Percentiles rank a stretch among this genome's conserved stretches.
Evolutionary conservation across 108 stramenopile genomes (phyloP).

Genomic region (Nitzschia sp.): DNA sequence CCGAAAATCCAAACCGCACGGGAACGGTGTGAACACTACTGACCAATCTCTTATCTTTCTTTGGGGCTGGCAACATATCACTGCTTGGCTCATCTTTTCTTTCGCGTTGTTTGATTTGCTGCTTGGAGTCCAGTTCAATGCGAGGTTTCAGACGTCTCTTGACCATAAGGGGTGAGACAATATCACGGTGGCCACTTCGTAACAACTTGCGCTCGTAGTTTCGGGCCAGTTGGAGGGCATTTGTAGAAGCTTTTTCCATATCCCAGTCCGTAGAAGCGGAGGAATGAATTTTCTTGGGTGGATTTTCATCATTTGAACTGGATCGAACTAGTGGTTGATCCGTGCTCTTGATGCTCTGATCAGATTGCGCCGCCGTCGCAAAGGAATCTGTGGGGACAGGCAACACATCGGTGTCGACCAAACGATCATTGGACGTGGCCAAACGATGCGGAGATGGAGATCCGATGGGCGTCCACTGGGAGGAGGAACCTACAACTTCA

Average conservation of each 20-base stretch:
- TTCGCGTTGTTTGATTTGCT: constrained; percentile 26
- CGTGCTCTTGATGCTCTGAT: neutral
- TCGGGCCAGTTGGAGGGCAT: constrained; percentile 47
- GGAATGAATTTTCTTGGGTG: neutral
- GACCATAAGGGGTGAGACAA: constrained; percentile 74
- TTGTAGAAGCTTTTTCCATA: constrained; percentile 23
- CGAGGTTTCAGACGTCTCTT: constrained; percentile 82
- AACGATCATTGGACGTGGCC: neutral
- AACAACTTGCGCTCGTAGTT: constrained; percentile 57
- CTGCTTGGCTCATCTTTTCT: neutral
- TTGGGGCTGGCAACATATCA: neutral
- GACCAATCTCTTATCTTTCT: neutral
- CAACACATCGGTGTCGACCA: neutral
- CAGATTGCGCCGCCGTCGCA: constrained; percentile 23
- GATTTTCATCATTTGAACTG: neutral
- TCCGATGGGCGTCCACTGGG: neutral
- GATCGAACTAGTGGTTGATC: neutral
- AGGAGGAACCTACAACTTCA: neutral
- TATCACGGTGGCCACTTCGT: constrained; percentile 59
- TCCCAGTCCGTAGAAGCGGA: constrained; percentile 18
- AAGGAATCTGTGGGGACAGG: constrained; percentile 14
- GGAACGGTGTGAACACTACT: neutral
- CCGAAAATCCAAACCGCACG: constrained; percentile 51
- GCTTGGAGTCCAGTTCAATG: constrained; percentile 55
- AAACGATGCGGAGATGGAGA: too few species aligned